Evolutionary conservation across 2,329 filamentous ascomycete genomes (phyloP).

Genomic region (Colletotrichum euphorbiae): DNA sequence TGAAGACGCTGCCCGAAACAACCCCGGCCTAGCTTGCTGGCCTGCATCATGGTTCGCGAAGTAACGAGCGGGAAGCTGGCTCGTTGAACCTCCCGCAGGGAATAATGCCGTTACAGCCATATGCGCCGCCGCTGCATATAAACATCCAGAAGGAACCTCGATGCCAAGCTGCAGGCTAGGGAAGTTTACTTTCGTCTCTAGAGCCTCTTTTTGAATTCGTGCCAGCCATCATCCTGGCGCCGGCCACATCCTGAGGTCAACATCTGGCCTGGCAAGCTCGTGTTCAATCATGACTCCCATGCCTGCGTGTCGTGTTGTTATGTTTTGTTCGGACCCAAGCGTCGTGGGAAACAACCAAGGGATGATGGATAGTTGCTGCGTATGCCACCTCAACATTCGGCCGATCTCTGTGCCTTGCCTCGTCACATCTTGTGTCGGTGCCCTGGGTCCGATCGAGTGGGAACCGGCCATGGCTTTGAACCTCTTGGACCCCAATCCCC

Average conservation of each 20-base stretch:
- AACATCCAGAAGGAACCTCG: neutral
- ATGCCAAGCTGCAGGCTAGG: conserved; percentile 8
- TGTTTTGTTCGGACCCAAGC: neutral
- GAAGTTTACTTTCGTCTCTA: neutral
- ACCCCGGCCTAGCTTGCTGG: conserved; percentile 11
- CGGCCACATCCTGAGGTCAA: neutral
- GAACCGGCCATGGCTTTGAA: neutral
- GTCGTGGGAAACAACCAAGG: neutral
- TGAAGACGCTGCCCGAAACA: conserved; percentile 11
- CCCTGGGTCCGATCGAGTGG: conserved; percentile 13
- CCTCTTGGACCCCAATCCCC: neutral
- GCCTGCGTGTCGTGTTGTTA: neutral
- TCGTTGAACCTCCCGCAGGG: conserved; percentile 11
- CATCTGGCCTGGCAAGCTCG: neutral
- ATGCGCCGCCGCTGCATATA: conserved; percentile 3
- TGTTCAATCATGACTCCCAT: neutral
- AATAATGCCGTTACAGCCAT: conserved; percentile 10
- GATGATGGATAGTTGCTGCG: conserved; percentile 6
- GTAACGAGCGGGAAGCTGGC: conserved; percentile 18
- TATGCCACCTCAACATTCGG: conserved; percentile 16
- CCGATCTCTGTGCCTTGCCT: neutral
- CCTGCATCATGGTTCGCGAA: conserved; percentile 7
- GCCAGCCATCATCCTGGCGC: neutral
- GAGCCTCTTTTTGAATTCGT: neutral
- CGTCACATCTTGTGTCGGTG: conserved; percentile 24